Base-by-base conservation (phyloP, 306 rosid genomes). In the Quillaja saponaria region DNA sequence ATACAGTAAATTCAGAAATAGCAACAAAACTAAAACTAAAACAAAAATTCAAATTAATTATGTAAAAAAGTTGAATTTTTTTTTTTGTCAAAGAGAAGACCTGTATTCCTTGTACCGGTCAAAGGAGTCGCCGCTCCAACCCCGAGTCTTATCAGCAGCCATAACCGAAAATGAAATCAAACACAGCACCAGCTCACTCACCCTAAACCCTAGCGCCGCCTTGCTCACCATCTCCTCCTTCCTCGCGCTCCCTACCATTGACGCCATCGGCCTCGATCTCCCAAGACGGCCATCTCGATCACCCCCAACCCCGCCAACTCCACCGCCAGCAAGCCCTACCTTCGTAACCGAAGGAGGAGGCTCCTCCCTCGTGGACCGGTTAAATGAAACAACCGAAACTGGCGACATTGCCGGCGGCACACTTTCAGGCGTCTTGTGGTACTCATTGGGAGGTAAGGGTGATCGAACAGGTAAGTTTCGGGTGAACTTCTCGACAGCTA, bases 101-200 rank as follows among this genome's bases (percentile, higher is more conserved):
- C 99, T 94, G 77, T 89, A 94, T 58, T 94, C 99, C 75, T 81
- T 94, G 81, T 94, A 94, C 68, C 99, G 95, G 63, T 94, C 95
- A 49, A 85, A 94, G 61, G 99, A 94, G 62, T 94, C 99, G 38
- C 99, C 99, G 33, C 95, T 90, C 99, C 99, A 94, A 15, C 99
- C 99, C 72, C 82, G 95, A 51, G 99, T 94, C 49, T 80, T 89
- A 77, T 94, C 97, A 1, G 97, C 92, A 15, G 99, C 99, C 99
- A 94, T 90, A 44, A 94, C 91, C 18, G 99, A 80, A 75, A 94
- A 94, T 13, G 99, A 94, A 80, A 90, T 75, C 78, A 94, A 70
- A 71, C 97, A 94, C 18, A 94, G 66, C 14, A 81, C 82, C 49
- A 85, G 55, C 64, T 94, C 99, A 64, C 86, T 69, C 28, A 94